Evolutionary conservation across 192 early-diverging fungal genomes (phyloP).

Genomic region (Phlyctochytrium planicorne): DNA sequence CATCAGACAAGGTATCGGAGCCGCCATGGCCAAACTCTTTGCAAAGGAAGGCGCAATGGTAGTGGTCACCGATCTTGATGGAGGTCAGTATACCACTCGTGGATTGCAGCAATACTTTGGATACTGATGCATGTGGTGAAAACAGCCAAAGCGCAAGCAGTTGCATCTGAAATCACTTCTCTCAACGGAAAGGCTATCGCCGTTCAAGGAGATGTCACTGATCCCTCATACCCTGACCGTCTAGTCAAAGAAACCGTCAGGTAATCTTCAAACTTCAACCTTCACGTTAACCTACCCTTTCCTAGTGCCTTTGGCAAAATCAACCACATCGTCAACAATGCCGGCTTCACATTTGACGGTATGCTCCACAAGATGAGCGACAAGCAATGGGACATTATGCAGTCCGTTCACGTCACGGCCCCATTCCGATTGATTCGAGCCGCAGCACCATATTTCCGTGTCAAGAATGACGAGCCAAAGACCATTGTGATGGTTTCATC

Average conservation of each 20-base stretch:
- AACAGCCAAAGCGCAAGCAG: slow-evolving; percentile 43
- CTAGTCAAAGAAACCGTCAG: slow-evolving; percentile 56
- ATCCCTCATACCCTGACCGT: slow-evolving; percentile 53
- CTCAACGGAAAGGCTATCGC: slow-evolving; percentile 22
- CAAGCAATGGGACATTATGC: slow-evolving; percentile 26
- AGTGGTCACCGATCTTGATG: slow-evolving; percentile 8
- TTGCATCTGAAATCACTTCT: slow-evolving; percentile 25
- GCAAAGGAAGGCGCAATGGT: slow-evolving; percentile 17
- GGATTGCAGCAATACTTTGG: background rate
- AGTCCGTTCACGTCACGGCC: slow-evolving; percentile 53
- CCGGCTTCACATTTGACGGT: slow-evolving; percentile 26
- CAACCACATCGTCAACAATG: slow-evolving; percentile 34
- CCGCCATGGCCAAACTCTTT: slow-evolving; percentile 19
- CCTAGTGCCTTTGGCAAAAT: slow-evolving; percentile 33
- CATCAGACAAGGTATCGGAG: slow-evolving; percentile 18
- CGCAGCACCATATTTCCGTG: slow-evolving; percentile 54
- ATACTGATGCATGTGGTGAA: background rate
- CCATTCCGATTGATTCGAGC: slow-evolving; percentile 65
- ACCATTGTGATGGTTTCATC: slow-evolving; percentile 49
- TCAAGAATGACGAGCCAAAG: slow-evolving; percentile 56
- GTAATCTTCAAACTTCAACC: slow-evolving; percentile 21
- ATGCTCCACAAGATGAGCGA: slow-evolving; percentile 33
- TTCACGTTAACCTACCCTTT: background rate
- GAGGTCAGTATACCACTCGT: background rate
- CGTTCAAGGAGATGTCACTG: slow-evolving; percentile 56